phyloP scores from a whole-genome alignment of 1,139 yeast species.

The Scheffersomyces insectosa region DNA sequence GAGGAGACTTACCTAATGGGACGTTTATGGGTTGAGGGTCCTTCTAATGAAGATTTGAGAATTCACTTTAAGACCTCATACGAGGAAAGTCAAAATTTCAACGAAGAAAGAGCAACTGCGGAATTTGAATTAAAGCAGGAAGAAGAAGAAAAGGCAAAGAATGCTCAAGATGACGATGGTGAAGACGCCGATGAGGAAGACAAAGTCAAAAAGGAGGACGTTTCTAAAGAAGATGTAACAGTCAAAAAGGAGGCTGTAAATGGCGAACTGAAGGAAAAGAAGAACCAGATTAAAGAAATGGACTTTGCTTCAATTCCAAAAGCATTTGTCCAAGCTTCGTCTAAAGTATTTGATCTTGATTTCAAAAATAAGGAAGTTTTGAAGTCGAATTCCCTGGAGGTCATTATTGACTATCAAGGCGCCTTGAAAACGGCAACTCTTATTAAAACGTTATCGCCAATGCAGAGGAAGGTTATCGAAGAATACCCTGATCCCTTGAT shows the following conservation, averaged over 20 bases:
- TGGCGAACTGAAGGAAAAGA: conserved; percentile 9
- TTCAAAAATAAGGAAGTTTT: conserved; percentile 20
- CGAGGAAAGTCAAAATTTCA: conserved; percentile 23
- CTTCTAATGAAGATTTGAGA: conserved; percentile 61
- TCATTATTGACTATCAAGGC: conserved; percentile 47
- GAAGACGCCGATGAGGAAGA: conserved; percentile 10
- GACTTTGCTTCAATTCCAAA: conserved; percentile 15
- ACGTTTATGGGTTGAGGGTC: conserved; percentile 92
- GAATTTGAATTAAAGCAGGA: conserved; percentile 8
- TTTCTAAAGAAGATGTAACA: conserved; percentile 1
- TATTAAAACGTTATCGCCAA: conserved; percentile 34
- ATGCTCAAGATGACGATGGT: conserved; percentile 9
- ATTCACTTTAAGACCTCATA: conserved; percentile 39
- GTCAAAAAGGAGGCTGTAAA: conserved; percentile 11
- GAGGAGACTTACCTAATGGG: conserved; percentile 82
- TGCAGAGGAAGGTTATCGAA: conserved; percentile 67
- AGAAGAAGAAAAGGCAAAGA: conserved; percentile 2
- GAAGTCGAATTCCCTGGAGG: conserved; percentile 7
- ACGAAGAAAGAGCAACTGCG: conserved; percentile 1
- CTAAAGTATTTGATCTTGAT: conserved; percentile 17
- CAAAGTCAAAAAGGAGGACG: conserved; percentile 7
- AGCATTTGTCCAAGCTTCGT: conserved; percentile 20
- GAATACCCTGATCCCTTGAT: conserved; percentile 60
- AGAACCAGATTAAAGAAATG: conserved; percentile 9
- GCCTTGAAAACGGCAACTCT: conserved; percentile 26